phyloP scores from a whole-genome alignment of 2,329 filamentous ascomycete genomes.

The Tolypocladium cylindrosporum region DNA sequence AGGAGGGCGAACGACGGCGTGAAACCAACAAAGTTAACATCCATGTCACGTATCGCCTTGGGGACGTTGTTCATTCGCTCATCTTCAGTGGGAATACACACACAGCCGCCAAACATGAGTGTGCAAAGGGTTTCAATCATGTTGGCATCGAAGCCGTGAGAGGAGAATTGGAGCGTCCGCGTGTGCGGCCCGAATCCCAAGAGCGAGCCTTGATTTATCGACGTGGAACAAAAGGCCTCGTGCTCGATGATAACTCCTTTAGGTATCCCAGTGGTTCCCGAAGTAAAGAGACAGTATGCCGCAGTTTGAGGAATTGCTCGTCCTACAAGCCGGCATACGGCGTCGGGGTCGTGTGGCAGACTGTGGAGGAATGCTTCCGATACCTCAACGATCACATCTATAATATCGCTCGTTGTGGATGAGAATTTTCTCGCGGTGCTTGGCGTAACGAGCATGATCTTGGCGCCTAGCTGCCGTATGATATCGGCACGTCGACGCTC shows the following conservation, averaged over 20 bases:
- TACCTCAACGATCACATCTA: not conserved
- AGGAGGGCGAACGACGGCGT: slow-evolving; percentile 8
- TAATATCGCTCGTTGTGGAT: not conserved
- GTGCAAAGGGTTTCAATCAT: slow-evolving; percentile 13
- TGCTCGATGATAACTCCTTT: slow-evolving; percentile 12
- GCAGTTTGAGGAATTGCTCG: not conserved
- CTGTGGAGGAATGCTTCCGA: not conserved
- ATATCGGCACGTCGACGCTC: not conserved
- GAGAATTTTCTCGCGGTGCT: not conserved
- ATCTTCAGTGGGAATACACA: slow-evolving; percentile 11
- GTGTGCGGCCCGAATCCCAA: slow-evolving; percentile 1
- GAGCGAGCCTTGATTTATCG: not conserved
- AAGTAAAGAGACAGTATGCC: slow-evolving; percentile 7
- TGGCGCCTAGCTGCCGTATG: not conserved
- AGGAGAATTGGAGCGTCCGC: slow-evolving; percentile 7
- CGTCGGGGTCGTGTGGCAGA: not conserved
- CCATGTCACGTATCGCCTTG: slow-evolving; percentile 6
- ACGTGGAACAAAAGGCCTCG: slow-evolving; percentile 2
- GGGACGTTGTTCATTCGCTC: slow-evolving; percentile 8
- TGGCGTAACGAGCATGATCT: not conserved
- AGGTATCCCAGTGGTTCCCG: slow-evolving; percentile 9
- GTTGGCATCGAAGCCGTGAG: slow-evolving; percentile 8
- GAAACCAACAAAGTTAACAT: slow-evolving; percentile 7
- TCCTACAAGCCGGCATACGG: not conserved
- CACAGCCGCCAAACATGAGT: slow-evolving; percentile 12